These are phyloP conservation scores for Colletotrichum falcatum DNA, from an alignment of 2,329 filamentous ascomycete species.

Conservation along the genomic window DNA sequence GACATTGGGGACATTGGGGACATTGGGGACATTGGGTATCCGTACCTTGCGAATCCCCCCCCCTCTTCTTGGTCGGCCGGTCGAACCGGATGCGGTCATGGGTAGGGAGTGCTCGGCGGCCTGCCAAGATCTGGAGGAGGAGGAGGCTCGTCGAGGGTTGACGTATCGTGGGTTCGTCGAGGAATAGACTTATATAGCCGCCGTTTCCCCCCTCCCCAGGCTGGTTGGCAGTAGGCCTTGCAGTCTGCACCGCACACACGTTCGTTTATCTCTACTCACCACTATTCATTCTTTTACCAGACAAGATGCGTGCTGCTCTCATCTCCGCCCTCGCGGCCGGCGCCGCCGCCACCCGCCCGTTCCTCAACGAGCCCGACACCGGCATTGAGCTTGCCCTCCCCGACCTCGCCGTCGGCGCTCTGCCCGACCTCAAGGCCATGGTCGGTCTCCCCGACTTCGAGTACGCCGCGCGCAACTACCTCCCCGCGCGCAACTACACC, in stretches of 20 bases:
- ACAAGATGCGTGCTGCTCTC: conserved; percentile 47
- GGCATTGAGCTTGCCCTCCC: conserved; percentile 56
- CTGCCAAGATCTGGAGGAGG: background rate
- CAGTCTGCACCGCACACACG: conserved; percentile 22
- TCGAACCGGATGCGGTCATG: conserved; percentile 24
- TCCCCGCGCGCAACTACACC: conserved; percentile 62
- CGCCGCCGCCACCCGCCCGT: conserved; percentile 56
- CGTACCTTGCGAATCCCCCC: conserved; percentile 7
- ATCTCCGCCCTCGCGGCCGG: conserved; percentile 49
- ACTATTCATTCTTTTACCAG: conserved; percentile 29
- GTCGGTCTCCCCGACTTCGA: conserved; percentile 67
- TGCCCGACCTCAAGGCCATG: conserved; percentile 59
- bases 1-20: background rate
- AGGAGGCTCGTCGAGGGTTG: background rate
- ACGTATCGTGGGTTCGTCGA: conserved; percentile 10
- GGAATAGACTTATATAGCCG: conserved; percentile 32
- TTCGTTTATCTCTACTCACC: conserved; percentile 19
- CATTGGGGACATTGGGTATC: background rate
- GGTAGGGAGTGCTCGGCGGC: conserved; percentile 7
- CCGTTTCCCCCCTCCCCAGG: background rate
- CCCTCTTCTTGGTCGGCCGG: conserved; percentile 25
- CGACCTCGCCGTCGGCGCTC: conserved; percentile 49
- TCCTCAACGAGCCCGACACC: conserved; percentile 60
- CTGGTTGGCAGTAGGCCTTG: background rate
- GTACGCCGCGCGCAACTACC: conserved; percentile 61